Conservation (phyloP, 352 stramenopile genomes). For the Sclerospora graminicola region DNA sequence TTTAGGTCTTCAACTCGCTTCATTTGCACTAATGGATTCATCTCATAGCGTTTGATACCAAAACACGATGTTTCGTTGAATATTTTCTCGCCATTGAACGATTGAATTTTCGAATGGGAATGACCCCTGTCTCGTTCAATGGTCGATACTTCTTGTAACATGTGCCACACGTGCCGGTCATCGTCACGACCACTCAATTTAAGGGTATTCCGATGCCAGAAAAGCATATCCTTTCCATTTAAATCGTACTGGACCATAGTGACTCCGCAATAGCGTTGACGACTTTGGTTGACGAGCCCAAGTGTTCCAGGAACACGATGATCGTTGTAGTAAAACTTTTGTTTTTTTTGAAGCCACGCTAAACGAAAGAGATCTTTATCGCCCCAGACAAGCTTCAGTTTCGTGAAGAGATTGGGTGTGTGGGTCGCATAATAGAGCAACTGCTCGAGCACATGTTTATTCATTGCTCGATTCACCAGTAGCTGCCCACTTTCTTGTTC, state of each 20-base stretch:
- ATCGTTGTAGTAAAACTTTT: conserved; percentile 29
- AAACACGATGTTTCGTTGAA: conserved; percentile 68
- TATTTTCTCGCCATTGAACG: conserved; percentile 42
- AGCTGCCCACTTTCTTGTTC: conserved; percentile 49
- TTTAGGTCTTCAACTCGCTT: conserved; percentile 10
- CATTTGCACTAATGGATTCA: conserved; percentile 18
- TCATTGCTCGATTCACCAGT: conserved; percentile 24
- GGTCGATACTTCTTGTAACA: conserved; percentile 31
- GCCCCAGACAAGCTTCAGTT: conserved; percentile 40
- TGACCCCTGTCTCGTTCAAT: conserved; percentile 13
- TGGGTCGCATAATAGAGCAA: conserved; percentile 38
- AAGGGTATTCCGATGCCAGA: conserved; percentile 46
- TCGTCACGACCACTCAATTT: conserved; percentile 37
- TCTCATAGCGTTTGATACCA: conserved; percentile 41
- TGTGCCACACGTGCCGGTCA: conserved; percentile 31
- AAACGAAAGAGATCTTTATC: conserved; percentile 54
- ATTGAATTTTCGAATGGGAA: conserved; percentile 28
- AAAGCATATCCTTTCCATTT: conserved; percentile 24
- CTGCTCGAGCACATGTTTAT: conserved; percentile 26
- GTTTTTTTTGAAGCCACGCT: conserved; percentile 28
- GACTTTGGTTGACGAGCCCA: conserved; percentile 25
- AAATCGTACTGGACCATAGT: conserved; percentile 46
- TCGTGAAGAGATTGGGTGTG: conserved; percentile 31
- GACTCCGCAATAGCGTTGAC: conserved; percentile 31
- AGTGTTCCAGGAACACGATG: conserved; percentile 26